Evolutionary conservation across 129 eudicot genomes (phyloP).

Genomic region (Glebionis coronaria): DNA sequence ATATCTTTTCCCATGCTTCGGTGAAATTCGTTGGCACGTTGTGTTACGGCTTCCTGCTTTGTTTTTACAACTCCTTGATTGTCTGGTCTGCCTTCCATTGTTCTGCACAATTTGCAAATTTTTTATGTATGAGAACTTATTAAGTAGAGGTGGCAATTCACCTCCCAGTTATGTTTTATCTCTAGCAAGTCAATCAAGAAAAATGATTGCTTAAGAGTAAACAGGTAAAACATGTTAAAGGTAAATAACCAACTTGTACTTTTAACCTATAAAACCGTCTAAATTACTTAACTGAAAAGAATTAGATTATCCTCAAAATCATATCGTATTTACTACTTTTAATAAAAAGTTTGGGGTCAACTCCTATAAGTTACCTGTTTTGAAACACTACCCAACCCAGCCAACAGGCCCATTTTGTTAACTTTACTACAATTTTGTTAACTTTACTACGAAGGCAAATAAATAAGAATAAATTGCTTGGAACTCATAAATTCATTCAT

Average conservation of each 20-base stretch:
- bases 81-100: constrained; percentile 46
- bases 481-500: constrained; percentile 86
- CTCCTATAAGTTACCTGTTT: too few species aligned
- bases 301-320: too few species aligned
- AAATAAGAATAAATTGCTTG: constrained; percentile 74
- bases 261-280: too few species aligned
- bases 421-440: too few species aligned
- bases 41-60: constrained; percentile 78
- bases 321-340: too few species aligned
- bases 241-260: not conserved
- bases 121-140: not conserved
- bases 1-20: constrained; percentile 68
- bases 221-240: too few species aligned
- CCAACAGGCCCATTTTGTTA: too few species aligned
- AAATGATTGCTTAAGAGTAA: not conserved
- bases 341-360: too few species aligned
- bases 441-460: not conserved
- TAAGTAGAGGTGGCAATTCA: not conserved
- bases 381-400: too few species aligned
- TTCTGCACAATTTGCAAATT: constrained; percentile 38
- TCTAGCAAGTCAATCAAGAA: not conserved
- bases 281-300: too few species aligned
- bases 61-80: constrained; percentile 34
- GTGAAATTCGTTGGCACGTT: constrained; percentile 80
- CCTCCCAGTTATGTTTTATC: too few species aligned